phyloP scores from a whole-genome alignment of 495 filamentous ascomycete genomes.

The Aspergillus kassunensis region DNA sequence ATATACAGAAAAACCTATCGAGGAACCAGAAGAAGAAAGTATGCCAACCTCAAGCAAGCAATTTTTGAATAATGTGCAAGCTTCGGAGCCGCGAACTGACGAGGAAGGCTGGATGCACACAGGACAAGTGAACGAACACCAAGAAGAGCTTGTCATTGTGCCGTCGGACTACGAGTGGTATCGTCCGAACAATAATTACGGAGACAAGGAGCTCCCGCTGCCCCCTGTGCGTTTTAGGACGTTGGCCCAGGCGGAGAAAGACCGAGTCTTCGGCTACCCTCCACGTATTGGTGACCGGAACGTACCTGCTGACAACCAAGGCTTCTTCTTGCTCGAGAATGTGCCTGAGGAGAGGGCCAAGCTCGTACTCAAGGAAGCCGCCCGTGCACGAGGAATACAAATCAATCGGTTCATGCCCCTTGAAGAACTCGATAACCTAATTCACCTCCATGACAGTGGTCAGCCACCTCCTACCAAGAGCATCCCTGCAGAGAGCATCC shows the following conservation, averaged over 20 bases:
- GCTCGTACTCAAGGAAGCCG: constrained; percentile 20
- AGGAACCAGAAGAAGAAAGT: constrained; percentile 7
- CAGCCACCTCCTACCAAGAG: neutral
- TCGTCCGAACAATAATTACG: constrained; percentile 29
- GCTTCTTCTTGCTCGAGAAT: constrained; percentile 18
- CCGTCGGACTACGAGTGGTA: constrained; percentile 23
- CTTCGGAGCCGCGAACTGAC: constrained; percentile 18
- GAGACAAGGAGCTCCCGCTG: constrained; percentile 24
- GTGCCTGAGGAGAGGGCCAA: constrained; percentile 17
- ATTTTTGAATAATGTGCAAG: constrained; percentile 15
- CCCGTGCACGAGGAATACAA: constrained; percentile 13
- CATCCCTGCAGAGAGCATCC: neutral
- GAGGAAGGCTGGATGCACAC: constrained; percentile 33
- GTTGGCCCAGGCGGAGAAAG: constrained; percentile 25
- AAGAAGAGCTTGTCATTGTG: constrained; percentile 32
- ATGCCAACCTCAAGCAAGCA: constrained; percentile 15
- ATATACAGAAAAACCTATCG: neutral
- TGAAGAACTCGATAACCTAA: constrained; percentile 12
- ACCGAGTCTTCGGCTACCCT: constrained; percentile 36
- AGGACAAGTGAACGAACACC: constrained; percentile 31
- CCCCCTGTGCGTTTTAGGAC: constrained; percentile 32
- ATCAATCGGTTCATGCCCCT: constrained; percentile 15
- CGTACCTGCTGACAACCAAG: constrained; percentile 17
- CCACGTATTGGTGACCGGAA: constrained; percentile 40
- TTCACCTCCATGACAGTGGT: constrained; percentile 13